Conservation (phyloP, 805 yeast species). For the Cyberlindnera saturnus region DNA sequence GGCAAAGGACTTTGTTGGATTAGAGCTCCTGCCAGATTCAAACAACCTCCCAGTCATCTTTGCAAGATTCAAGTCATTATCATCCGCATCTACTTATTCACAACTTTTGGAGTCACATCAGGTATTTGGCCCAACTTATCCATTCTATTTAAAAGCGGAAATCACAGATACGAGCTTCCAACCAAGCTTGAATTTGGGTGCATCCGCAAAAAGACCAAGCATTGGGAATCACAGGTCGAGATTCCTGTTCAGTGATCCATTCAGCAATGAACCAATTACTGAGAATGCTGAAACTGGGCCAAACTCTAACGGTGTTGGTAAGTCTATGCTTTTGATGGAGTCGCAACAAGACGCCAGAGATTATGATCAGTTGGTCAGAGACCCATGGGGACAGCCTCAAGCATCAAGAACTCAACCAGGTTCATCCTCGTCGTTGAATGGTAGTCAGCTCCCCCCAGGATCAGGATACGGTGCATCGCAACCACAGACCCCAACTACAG, state of each 20-base stretch:
- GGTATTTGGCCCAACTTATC: conserved; percentile 45
- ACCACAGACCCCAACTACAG: conserved; percentile 37
- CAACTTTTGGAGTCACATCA: conserved; percentile 33
- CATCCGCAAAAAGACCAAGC: conserved; percentile 44
- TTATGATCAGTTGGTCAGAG: conserved; percentile 37
- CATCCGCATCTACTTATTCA: conserved; percentile 39
- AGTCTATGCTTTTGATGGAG: conserved; percentile 36
- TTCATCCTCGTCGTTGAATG: conserved; percentile 3
- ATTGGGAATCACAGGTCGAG: conserved; percentile 58
- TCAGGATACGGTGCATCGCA: conserved; percentile 22
- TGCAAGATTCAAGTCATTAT: conserved; percentile 40
- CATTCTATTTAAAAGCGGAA: conserved; percentile 35
- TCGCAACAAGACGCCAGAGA: conserved; percentile 30
- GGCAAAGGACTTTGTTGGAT: conserved; percentile 52
- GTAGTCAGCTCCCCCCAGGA: conserved; percentile 4
- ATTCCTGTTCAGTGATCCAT: conserved; percentile 65
- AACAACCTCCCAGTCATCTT: conserved; percentile 30
- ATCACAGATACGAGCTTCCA: conserved; percentile 27
- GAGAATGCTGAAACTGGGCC: conserved; percentile 18
- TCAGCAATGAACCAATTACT: conserved; percentile 27
- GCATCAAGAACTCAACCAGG: conserved; percentile 4
- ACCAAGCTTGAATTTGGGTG: conserved; percentile 16
- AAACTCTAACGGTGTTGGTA: conserved; percentile 32
- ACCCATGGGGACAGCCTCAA: conserved; percentile 31
- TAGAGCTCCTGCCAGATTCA: conserved; percentile 39